phyloP scores from a whole-genome alignment of 73 alveolate genomes.

The Symbiodinium pilosum region DNA sequence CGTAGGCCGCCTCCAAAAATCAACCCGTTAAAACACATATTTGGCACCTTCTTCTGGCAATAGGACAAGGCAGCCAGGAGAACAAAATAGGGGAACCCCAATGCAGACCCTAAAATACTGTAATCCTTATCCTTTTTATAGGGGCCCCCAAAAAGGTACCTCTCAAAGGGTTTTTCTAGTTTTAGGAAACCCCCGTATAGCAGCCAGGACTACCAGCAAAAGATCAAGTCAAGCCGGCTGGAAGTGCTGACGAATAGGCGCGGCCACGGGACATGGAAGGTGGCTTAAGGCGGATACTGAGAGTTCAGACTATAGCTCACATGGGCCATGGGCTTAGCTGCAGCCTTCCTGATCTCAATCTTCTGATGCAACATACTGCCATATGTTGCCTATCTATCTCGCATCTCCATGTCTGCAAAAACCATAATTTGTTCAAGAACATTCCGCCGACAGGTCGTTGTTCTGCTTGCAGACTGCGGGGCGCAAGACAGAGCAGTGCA shows the following conservation, averaged over 20 bases:
- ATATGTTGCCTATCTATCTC: too few species aligned
- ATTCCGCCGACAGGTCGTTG: not conserved
- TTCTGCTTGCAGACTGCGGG: not conserved
- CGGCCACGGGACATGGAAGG: too few species aligned
- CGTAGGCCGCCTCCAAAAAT: too few species aligned
- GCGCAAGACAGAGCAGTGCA: slow-evolving; percentile 7
- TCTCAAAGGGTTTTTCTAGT: not conserved
- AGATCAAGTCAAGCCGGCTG: not conserved
- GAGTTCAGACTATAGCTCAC: not conserved
- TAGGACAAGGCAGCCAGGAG: not conserved
- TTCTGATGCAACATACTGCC: too few species aligned
- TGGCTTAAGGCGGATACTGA: too few species aligned
- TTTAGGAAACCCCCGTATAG: too few species aligned
- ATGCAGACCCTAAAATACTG: not conserved
- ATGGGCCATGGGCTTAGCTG: too few species aligned
- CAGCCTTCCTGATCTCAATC: too few species aligned
- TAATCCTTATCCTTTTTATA: too few species aligned
- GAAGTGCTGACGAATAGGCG: not conserved
- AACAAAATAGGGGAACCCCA: not conserved
- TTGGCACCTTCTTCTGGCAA: not conserved
- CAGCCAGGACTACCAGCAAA: not conserved
- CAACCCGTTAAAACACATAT: not conserved
- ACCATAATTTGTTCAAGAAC: too few species aligned
- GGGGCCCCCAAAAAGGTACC: not conserved
- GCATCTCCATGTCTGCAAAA: too few species aligned